Conservation (phyloP, 2,329 filamentous ascomycete species). For the Clarireedia homoeocarpa region DNA sequence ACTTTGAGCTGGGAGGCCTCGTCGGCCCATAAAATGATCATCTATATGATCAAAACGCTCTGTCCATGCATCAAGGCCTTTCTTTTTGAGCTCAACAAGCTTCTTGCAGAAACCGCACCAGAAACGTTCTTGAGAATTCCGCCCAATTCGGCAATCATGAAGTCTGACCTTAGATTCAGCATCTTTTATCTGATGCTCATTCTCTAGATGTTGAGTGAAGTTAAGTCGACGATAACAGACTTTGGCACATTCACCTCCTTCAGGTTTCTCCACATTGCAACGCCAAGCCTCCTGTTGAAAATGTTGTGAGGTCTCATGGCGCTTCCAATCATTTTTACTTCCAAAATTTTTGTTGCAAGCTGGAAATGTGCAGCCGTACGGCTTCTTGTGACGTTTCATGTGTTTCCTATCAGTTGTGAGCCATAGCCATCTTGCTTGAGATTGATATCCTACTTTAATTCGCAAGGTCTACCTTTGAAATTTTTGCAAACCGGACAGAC, state of each 20-base stretch:
- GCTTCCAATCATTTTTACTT: constrained; percentile 93
- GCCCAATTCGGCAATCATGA: constrained; percentile 51
- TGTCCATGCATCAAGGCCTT: constrained; percentile 48
- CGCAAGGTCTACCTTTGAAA: constrained; percentile 42
- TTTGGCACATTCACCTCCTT: constrained; percentile 42
- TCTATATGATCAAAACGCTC: constrained; percentile 70
- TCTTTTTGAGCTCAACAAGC: constrained; percentile 40
- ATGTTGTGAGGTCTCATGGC: constrained; percentile 79
- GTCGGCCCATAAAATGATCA: constrained; percentile 53
- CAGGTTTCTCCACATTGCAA: constrained; percentile 43
- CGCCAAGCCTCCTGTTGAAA: constrained; percentile 63
- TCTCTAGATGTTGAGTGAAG: constrained; percentile 54
- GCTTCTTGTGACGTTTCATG: constrained; percentile 69
- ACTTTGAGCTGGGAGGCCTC: constrained; percentile 29
- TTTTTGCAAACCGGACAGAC: constrained; percentile 39
- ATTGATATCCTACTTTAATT: constrained; percentile 43
- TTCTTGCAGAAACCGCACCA: constrained; percentile 81
- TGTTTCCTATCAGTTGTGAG: constrained; percentile 57
- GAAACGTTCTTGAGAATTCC: constrained; percentile 57
- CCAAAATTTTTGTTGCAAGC: constrained; percentile 68
- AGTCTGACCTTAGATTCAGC: constrained; percentile 34
- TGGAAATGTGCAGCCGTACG: constrained; percentile 72
- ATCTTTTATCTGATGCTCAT: constrained; percentile 27
- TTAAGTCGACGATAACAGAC: constrained; percentile 49
- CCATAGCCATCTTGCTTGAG: background rate